phyloP scores from a whole-genome alignment of 768 basidiomycete species.

The Suillus variegatus region DNA sequence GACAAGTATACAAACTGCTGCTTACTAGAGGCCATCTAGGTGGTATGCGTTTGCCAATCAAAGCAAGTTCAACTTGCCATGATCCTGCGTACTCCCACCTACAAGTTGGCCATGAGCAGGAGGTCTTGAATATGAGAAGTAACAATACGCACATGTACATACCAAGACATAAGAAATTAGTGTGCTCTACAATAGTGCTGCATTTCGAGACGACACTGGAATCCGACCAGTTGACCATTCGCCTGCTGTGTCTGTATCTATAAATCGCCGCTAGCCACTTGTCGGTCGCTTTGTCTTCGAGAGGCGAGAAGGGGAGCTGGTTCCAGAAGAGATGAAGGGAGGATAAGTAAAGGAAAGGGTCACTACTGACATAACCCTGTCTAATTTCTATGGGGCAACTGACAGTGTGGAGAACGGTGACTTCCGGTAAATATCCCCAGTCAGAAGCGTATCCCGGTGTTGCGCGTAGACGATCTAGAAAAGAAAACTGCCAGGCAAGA shows the following conservation, averaged over 20 bases:
- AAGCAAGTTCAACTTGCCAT: not conserved
- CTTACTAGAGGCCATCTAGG: slow-evolving; percentile 3
- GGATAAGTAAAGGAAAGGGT: not conserved
- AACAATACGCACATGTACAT: not conserved
- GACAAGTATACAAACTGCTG: not conserved
- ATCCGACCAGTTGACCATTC: slow-evolving; percentile 6
- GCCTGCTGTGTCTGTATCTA: not conserved
- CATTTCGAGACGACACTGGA: not conserved
- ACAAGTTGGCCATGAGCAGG: not conserved
- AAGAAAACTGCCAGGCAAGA: not conserved
- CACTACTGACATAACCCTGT: not conserved
- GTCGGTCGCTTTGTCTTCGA: not conserved
- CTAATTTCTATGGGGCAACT: not conserved
- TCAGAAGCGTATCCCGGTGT: not conserved
- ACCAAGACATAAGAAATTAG: not conserved
- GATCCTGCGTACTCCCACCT: slow-evolving; percentile 1
- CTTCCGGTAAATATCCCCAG: not conserved
- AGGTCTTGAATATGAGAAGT: not conserved
- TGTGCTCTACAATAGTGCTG: not conserved
- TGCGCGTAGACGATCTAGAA: not conserved
- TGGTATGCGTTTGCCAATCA: not conserved
- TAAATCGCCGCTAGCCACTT: no score
- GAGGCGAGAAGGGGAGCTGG: not conserved
- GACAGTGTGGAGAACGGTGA: not conserved
- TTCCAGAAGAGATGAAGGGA: not conserved